Base-by-base conservation (phyloP, 2,329 filamentous ascomycete genomes). In the Cordyceps fumosorosea region DNA sequence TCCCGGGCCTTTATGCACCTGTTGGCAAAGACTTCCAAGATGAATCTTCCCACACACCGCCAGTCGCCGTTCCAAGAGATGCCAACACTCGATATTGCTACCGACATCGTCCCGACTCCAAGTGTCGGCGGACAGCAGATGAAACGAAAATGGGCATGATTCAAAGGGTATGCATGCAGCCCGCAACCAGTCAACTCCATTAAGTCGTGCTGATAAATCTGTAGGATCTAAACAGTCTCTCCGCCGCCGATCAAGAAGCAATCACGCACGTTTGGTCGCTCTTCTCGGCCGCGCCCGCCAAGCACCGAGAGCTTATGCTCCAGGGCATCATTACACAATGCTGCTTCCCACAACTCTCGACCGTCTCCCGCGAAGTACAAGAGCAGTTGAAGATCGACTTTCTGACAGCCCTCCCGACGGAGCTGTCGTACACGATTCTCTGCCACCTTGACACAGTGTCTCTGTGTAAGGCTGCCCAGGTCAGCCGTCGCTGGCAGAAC, bases 341-440 rank as follows among this genome's bases (percentile, higher is more conserved):
- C 75, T 99, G 95, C 77, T 98, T 99, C 71, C 93, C 95, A 1
- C 95, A 99, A 71, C 85, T 99, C 7, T 98, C 95, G 37, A 93
- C 90, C 67, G 88, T 99, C 62, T 95, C 93, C 2, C 87, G 91
- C 64, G 90, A 92, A 67, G 90, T 99, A 52, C 89, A 91, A 65
- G 93, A 98, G 67, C 88, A 98, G 65, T 93, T 99, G 70, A 95
- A 96, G 75, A 98, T 99, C 77, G 95, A 99, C 77, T 99, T 98
- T 72, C 80, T 99, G 56, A 86, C 89, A 40, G 92, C 93, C 7
- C 81, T 99, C 0, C 95, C 95, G 5, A 84, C 89, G 47, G 95
- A 99, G 76, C 84, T 99, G 37, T 91, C 92, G 20, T 95, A 96
- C 77, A 96, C 96, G 75, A 93, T 99, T 44, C 82, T 99, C 3